Percentiles rank a stretch among this genome's conserved stretches.
Evolutionary conservation across 1,139 yeast genomes (phyloP).

Genomic region (Kodamaea suecica): DNA sequence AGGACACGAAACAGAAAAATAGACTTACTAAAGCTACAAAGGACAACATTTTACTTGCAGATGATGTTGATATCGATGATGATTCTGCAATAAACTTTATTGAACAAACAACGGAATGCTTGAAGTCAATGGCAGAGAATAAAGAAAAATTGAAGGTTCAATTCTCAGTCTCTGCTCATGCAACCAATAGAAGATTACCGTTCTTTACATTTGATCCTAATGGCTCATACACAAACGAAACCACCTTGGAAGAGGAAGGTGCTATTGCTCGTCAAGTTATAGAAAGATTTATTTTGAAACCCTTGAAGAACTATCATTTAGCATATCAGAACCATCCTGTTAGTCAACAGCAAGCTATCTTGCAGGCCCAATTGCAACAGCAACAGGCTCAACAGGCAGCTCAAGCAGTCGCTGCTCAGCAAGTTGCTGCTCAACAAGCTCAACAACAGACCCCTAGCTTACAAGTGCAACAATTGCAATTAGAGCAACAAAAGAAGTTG

Average conservation of each 20-base stretch:
- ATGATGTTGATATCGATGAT: conserved; percentile 42
- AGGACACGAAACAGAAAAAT: conserved; percentile 28
- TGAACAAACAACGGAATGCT: conserved; percentile 35
- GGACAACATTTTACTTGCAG: conserved; percentile 30
- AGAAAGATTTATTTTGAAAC: conserved; percentile 41
- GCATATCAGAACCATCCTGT: conserved; percentile 48
- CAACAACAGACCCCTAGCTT: conserved; percentile 17
- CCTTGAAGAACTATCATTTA: conserved; percentile 46
- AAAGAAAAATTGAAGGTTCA: conserved; percentile 34
- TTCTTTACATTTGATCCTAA: conserved; percentile 36
- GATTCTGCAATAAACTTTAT: conserved; percentile 35
- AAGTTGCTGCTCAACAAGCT: conserved; percentile 8
- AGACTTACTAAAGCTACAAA: conserved; percentile 24
- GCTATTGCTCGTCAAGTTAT: conserved; percentile 40
- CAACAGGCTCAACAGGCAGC: conserved; percentile 19
- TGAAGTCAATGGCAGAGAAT: conserved; percentile 31
- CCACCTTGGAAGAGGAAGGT: conserved; percentile 38
- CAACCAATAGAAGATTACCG: conserved; percentile 28
- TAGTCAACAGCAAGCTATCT: conserved; percentile 38
- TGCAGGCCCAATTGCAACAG: conserved; percentile 22
- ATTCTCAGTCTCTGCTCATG: conserved; percentile 24
- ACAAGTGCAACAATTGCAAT: conserved; percentile 27
- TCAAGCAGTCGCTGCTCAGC: conserved; percentile 12
- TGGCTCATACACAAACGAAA: conserved; percentile 18
- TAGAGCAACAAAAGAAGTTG: conserved; percentile 28